Conservation (phyloP, 306 rosid genomes). For the Trichosanthes cucumerina region DNA sequence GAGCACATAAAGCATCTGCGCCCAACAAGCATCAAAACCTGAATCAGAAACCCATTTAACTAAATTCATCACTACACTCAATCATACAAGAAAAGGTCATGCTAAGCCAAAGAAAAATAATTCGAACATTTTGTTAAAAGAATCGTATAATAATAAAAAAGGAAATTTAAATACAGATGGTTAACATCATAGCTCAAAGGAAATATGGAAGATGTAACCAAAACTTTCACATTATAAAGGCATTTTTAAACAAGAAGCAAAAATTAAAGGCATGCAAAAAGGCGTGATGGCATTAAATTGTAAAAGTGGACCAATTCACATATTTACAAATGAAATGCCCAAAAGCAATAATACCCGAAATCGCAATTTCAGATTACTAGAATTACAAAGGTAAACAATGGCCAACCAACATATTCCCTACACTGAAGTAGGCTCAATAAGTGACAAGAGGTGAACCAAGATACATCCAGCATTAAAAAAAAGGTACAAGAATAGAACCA, state of each 20-base stretch:
- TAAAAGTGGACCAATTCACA: not conserved
- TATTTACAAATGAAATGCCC: not conserved
- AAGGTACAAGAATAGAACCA: too few species aligned
- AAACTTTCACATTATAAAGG: not conserved
- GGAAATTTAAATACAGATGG: not conserved
- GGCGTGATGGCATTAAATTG: not conserved
- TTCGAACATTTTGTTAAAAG: not conserved
- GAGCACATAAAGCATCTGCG: constrained; percentile 97
- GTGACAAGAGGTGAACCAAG: not conserved
- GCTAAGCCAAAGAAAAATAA: not conserved
- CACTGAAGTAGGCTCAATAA: too few species aligned
- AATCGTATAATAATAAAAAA: not conserved
- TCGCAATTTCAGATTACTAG: not conserved
- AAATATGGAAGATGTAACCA: not conserved
- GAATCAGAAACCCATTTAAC: constrained; percentile 86
- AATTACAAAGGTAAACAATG: not conserved
- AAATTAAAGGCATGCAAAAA: not conserved
- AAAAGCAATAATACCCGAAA: not conserved
- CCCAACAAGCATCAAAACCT: constrained; percentile 93
- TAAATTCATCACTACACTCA: constrained; percentile 42
- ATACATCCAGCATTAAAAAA: too few species aligned
- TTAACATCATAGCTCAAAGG: not conserved
- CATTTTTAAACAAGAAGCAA: not conserved
- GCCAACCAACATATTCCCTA: too few species aligned
- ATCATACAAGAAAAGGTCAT: constrained; percentile 20